These are phyloP conservation scores for Scutellaria baicalensis DNA, from an alignment of 257 asterid genomes.

Conservation along the genomic window DNA sequence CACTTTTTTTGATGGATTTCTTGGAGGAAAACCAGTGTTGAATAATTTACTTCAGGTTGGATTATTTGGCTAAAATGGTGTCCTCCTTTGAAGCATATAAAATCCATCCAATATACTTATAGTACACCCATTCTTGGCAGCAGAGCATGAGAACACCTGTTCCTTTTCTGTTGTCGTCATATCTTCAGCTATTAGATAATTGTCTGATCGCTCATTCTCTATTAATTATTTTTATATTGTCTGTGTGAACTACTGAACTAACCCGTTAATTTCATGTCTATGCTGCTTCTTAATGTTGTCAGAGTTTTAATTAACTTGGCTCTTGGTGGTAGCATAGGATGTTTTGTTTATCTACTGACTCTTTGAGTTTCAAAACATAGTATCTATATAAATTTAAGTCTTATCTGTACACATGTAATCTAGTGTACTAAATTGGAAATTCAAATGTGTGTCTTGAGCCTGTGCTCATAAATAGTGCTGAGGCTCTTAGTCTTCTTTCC, in stretches of 20 bases:
- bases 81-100: neutral
- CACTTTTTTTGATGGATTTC: neutral
- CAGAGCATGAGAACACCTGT: neutral
- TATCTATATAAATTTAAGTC: neutral
- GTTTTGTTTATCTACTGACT: neutral
- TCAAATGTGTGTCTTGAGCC: neutral
- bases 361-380: neutral
- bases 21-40: neutral
- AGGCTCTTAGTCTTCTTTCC: slow-evolving; percentile 5
- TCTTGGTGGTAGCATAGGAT: neutral
- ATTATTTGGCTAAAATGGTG: neutral
- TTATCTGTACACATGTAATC: neutral
- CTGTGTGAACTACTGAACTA: neutral
- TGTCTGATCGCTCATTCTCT: neutral
- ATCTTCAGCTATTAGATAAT: neutral
- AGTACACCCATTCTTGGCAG: neutral
- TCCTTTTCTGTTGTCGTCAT: neutral
- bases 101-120: neutral
- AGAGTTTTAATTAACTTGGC: neutral
- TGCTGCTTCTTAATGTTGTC: neutral
- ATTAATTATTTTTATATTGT: neutral
- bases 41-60: neutral
- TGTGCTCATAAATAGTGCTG: slow-evolving; percentile 1
- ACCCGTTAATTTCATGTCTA: neutral
- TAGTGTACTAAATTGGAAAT: slow-evolving; percentile 1